Evolutionary conservation across 768 basidiomycete species (phyloP).

Genomic region (Roridomyces roridus): DNA sequence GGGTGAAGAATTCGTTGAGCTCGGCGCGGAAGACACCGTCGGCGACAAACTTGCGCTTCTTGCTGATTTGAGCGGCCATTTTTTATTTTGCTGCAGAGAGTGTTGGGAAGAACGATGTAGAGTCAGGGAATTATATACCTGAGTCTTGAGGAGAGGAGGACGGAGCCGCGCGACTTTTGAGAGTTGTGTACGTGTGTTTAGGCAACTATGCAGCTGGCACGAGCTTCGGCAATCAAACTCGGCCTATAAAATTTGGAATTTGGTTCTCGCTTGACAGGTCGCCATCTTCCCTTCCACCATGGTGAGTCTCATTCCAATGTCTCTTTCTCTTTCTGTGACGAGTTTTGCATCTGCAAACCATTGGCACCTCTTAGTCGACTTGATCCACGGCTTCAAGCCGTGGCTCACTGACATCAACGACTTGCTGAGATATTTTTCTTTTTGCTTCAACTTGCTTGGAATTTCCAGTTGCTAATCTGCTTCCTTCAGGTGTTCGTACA

Average conservation of each 20-base stretch:
- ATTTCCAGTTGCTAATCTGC: constrained; percentile 8
- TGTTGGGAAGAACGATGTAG: background rate
- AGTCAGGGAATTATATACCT: constrained; percentile 16
- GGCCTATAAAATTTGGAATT: too few species aligned
- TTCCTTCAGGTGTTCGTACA: constrained; percentile 3
- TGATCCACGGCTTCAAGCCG: constrained; percentile 50
- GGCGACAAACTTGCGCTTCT: constrained; percentile 98
- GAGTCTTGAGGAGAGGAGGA: constrained; percentile 1
- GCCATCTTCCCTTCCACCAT: background rate
- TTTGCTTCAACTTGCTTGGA: constrained; percentile 37
- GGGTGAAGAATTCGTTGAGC: constrained; percentile 98
- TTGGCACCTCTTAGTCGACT: constrained; percentile 96
- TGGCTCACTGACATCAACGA: constrained; percentile 84
- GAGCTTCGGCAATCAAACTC: too few species aligned
- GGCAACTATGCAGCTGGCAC: too few species aligned
- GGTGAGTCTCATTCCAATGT: constrained; percentile 33
- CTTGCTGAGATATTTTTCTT: constrained; percentile 76
- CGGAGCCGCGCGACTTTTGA: constrained; percentile 9
- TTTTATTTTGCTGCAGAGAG: constrained; percentile 34
- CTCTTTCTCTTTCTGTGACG: constrained; percentile 59
- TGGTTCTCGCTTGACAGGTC: background rate
- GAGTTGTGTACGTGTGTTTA: too few species aligned
- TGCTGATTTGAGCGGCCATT: constrained; percentile 91
- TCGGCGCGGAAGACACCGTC: constrained; percentile 99
- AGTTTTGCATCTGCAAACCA: constrained; percentile 75